phyloP scores from a whole-genome alignment of 2,329 filamentous ascomycete species.

The Xylariaceae sp. region DNA sequence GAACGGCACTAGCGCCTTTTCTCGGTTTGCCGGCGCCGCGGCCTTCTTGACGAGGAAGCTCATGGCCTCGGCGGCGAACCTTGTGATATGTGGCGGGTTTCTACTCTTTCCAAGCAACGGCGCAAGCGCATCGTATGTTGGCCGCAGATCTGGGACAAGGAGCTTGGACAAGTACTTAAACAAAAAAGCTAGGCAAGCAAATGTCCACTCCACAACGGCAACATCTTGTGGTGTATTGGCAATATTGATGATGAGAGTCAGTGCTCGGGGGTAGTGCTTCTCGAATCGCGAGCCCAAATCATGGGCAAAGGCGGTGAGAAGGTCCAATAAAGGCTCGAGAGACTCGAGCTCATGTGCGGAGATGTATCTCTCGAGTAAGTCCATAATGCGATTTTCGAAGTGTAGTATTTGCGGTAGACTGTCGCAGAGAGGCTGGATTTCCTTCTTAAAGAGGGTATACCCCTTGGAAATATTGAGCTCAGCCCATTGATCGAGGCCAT shows the following conservation, averaged over 20 bases:
- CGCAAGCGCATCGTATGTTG: conserved; percentile 78
- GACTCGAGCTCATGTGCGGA: conserved; percentile 72
- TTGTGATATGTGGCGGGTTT: conserved; percentile 80
- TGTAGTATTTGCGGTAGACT: conserved; percentile 89
- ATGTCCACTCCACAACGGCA: conserved; percentile 96
- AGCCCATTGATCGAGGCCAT: conserved; percentile 79
- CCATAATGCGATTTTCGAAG: conserved; percentile 82
- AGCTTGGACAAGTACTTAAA: conserved; percentile 95
- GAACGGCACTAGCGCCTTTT: conserved; percentile 67
- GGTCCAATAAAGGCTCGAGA: conserved; percentile 78
- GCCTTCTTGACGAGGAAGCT: conserved; percentile 92
- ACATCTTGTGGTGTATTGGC: conserved; percentile 73
- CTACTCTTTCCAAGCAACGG: conserved; percentile 78
- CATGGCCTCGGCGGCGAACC: conserved; percentile 91
- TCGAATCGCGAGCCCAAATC: conserved; percentile 86
- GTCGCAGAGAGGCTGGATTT: conserved; percentile 75
- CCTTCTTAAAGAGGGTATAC: conserved; percentile 73
- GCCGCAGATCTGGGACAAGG: conserved; percentile 77
- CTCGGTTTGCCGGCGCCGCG: conserved; percentile 70
- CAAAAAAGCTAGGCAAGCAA: conserved; percentile 86
- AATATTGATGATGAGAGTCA: conserved; percentile 72
- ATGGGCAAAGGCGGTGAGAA: conserved; percentile 92
- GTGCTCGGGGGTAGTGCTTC: conserved; percentile 73
- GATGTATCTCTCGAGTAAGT: conserved; percentile 70
- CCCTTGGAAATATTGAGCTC: conserved; percentile 85